Percentiles rank a stretch among this genome's conserved stretches.
These are phyloP conservation scores for Microdochium nivale DNA, from an alignment of 2,329 filamentous ascomycete species.

Conservation along the genomic window DNA sequence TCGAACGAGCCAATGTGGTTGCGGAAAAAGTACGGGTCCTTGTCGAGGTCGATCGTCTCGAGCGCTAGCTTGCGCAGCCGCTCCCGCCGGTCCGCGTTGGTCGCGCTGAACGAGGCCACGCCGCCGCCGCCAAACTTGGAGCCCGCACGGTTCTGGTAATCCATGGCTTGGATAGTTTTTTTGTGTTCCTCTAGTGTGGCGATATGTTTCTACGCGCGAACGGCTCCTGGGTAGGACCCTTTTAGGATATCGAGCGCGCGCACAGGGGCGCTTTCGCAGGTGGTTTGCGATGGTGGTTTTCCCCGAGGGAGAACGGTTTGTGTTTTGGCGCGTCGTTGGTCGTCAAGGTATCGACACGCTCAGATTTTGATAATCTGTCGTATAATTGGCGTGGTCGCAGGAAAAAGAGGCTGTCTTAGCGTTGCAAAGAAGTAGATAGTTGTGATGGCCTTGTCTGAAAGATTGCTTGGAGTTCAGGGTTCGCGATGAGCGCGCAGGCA, in stretches of 20 bases:
- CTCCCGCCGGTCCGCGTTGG: slow-evolving; percentile 94
- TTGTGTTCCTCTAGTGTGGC: too few relatives aligned
- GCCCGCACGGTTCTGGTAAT: slow-evolving; percentile 84
- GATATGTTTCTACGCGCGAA: too few relatives aligned
- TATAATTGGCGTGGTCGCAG: not conserved
- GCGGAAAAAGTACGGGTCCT: slow-evolving; percentile 99
- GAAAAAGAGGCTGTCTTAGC: not conserved
- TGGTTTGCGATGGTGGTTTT: too few relatives aligned
- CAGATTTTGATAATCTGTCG: not conserved
- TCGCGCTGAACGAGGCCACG: slow-evolving; percentile 86
- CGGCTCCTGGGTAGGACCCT: too few relatives aligned
- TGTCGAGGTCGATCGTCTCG: slow-evolving; percentile 97
- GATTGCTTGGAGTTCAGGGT: too few relatives aligned
- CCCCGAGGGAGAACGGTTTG: too few relatives aligned
- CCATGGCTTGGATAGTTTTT: slow-evolving; percentile 35
- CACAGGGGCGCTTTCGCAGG: not conserved
- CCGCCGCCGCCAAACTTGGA: slow-evolving; percentile 98
- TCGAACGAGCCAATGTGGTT: slow-evolving; percentile 98
- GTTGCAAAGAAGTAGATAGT: not conserved
- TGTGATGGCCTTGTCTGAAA: too few relatives aligned
- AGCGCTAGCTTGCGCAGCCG: slow-evolving; percentile 95
- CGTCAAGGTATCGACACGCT: not conserved
- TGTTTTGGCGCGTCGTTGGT: too few relatives aligned
- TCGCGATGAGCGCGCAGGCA: too few relatives aligned
- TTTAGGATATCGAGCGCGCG: not conserved